Base-by-base conservation (phyloP, 2,329 filamentous ascomycete species). In the Fusarium succisae region DNA sequence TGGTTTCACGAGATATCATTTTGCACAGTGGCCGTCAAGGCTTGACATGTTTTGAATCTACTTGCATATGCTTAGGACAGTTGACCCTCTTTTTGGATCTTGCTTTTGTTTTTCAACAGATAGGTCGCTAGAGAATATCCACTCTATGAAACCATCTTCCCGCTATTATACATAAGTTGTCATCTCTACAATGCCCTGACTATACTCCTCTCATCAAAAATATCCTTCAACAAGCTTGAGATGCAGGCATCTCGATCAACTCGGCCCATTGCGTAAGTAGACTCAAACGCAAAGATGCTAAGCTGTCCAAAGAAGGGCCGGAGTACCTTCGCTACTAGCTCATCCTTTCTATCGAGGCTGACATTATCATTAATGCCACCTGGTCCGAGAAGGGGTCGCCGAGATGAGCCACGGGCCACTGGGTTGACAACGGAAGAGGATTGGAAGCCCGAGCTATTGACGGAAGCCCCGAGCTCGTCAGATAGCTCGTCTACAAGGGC, bases 271-370 rank as follows among this genome's bases (percentile, higher is more conserved):
- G 92, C 91, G 82, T 99, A 99, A 63, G 93, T 96, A 70, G 92
- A 93, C 85, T 99, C 96, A 83, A 98, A 99, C 0, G 94, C 92
- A 81, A 92, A 94, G 78, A 99, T 98, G 80, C 95, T 98, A 73
- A 99, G 84, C 80, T 97, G 93, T 20, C 92, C 93, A 80, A 98
- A 94, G 83, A 98, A 98, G 0, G 96, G 96, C 75, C 93, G 88
- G 71, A 98, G 83, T 18, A 98, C 89, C 80, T 92, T 92, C 66
- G 91, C 91, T 10, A 96, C 89, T 66, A 98, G 83, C 81, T 92
- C 90, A 60, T 92, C 90, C 77, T 87, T 89, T 72, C 88, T 86
- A 72, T 93, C 91, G 43, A 91, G 83, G 38, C 81, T 80, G 4
- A 90, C 83, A 26, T 90, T 87, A 63, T 90, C 87, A 70, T 82